phyloP scores from a whole-genome alignment of 129 eudicot genomes.

The Tagetes patula region DNA sequence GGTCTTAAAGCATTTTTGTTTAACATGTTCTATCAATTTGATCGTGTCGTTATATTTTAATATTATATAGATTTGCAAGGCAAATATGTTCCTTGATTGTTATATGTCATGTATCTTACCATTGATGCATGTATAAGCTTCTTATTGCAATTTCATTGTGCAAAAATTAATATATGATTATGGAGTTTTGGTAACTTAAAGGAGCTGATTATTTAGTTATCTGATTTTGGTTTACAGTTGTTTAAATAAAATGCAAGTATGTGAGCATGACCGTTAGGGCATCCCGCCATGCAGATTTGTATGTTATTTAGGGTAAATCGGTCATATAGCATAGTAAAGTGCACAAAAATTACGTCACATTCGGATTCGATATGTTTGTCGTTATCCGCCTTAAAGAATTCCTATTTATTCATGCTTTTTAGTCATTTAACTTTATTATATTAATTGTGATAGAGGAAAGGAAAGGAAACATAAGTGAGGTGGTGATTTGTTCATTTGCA shows the following conservation, averaged over 20 bases:
- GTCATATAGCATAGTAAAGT: conserved; percentile 20
- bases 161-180: background rate
- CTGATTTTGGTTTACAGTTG: background rate
- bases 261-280: background rate
- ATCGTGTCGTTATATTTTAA: conserved; percentile 11
- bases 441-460: conserved; percentile 8
- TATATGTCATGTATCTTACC: background rate
- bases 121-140: background rate
- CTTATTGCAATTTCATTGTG: background rate
- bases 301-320: conserved; percentile 22
- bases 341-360: background rate
- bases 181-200: background rate
- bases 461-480: background rate
- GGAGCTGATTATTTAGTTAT: background rate
- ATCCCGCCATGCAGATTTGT: background rate
- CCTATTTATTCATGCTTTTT: conserved; percentile 13
- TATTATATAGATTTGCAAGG: background rate
- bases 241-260: too few relatives aligned
- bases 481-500: conserved; percentile 22
- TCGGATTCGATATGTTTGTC: background rate
- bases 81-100: background rate
- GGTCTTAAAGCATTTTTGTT: conserved; percentile 24
- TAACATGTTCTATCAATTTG: conserved; percentile 12
- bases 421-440: conserved; percentile 7
- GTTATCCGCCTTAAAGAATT: conserved; percentile 1